Percentiles rank a stretch among this genome's conserved stretches.
These are phyloP conservation scores for Heracleum sosnowskyi DNA, from an alignment of 129 eudicot genomes.

Conservation along the genomic window DNA sequence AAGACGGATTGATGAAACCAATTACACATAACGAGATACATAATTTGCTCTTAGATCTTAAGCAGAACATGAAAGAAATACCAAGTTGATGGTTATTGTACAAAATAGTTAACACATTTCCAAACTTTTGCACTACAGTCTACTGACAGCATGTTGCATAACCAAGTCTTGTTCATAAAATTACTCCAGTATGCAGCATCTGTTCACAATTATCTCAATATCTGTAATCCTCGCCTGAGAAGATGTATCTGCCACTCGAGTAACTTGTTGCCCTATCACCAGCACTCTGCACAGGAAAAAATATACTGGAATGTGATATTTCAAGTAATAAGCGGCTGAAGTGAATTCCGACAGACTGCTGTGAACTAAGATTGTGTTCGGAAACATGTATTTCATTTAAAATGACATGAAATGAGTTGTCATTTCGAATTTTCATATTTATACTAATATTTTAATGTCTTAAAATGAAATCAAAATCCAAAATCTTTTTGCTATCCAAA, in stretches of 20 bases:
- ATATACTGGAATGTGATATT: neutral
- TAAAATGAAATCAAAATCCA: too few species aligned
- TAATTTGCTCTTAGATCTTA: neutral
- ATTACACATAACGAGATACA: neutral
- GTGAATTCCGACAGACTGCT: neutral
- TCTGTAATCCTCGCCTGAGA: constrained; percentile 43
- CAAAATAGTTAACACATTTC: neutral
- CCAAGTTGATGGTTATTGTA: neutral
- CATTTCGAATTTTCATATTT: too few species aligned
- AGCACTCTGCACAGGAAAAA: constrained; percentile 23
- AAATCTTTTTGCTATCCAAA: too few species aligned
- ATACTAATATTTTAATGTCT: too few species aligned
- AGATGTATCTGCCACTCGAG: constrained; percentile 25
- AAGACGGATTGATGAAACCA: neutral
- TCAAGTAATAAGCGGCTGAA: neutral
- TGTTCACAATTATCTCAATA: constrained; percentile 24
- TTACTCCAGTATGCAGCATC: neutral
- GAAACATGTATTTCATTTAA: too few species aligned
- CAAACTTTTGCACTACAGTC: neutral
- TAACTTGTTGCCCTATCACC: constrained; percentile 29
- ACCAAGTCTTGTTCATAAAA: constrained; percentile 9
- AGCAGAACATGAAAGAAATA: neutral
- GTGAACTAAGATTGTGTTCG: neutral
- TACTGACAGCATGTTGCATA: constrained; percentile 5
- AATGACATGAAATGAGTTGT: too few species aligned